phyloP scores from a whole-genome alignment of 2,329 filamentous ascomycete genomes.

The Elsinoe ampelina region DNA sequence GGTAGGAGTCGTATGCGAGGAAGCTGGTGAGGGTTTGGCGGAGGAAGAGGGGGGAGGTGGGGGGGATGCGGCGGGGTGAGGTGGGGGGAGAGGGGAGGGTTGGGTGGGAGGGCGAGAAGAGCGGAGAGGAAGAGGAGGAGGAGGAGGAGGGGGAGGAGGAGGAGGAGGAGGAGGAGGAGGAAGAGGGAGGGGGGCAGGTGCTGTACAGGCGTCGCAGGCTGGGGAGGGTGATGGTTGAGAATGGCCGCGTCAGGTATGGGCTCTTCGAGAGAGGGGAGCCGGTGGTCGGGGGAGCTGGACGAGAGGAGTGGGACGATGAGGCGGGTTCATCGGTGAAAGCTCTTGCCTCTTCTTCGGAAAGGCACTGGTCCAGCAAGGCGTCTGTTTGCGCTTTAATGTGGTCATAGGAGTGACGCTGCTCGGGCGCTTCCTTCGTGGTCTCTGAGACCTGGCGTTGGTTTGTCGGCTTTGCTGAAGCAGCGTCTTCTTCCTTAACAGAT shows the following conservation, averaged over 20 bases:
- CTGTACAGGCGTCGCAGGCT: too few relatives aligned
- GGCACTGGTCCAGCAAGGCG: background rate
- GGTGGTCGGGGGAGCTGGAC: too few relatives aligned
- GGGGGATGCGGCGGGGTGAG: background rate
- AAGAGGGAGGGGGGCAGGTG: too few relatives aligned
- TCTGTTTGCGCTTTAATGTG: conserved; percentile 1
- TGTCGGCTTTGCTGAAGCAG: background rate
- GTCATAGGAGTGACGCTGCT: background rate
- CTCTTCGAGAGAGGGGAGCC: too few relatives aligned
- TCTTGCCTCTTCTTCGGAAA: background rate
- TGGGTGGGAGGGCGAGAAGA: background rate
- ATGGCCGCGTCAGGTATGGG: background rate
- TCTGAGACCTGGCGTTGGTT: background rate
- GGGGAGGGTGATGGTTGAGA: background rate
- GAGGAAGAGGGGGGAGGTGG: conserved; percentile 7
- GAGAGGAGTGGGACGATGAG: too few relatives aligned
- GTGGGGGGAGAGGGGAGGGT: background rate
- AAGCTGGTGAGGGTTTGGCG: conserved; percentile 4
- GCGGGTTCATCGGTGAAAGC: background rate
- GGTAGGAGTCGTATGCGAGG: conserved; percentile 2
- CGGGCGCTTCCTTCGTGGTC: background rate
- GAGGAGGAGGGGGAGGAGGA: too few relatives aligned
- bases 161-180: too few relatives aligned
- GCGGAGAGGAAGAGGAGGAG: background rate
- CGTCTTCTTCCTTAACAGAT: background rate